Conservation (phyloP, 2,329 filamentous ascomycete species). For the Xylariomycetidae sp. region DNA sequence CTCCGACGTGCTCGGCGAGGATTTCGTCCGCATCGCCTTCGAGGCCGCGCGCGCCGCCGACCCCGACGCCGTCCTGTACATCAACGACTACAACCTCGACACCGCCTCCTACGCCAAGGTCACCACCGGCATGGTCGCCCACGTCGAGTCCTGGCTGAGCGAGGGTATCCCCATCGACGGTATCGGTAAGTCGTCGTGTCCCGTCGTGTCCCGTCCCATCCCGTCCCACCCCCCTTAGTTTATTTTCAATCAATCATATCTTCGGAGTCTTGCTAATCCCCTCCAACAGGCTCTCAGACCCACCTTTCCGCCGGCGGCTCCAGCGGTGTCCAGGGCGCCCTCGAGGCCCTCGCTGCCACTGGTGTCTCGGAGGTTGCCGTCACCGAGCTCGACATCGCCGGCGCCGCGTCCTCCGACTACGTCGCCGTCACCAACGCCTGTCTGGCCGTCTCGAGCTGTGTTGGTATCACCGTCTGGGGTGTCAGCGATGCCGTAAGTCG, state of each 20-base stretch:
- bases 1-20: slow-evolving; percentile 60
- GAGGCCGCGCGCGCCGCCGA: slow-evolving; percentile 61
- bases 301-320: slow-evolving; percentile 37
- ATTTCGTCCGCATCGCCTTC: slow-evolving; percentile 65
- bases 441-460: slow-evolving; percentile 39
- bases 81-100: slow-evolving; percentile 67
- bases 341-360: slow-evolving; percentile 38
- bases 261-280: not conserved
- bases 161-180: slow-evolving; percentile 53
- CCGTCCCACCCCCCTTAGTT: not conserved
- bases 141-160: slow-evolving; percentile 45
- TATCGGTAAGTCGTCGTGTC: slow-evolving; percentile 25
- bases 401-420: slow-evolving; percentile 40
- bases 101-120: slow-evolving; percentile 51
- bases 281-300: slow-evolving; percentile 37
- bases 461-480: slow-evolving; percentile 46
- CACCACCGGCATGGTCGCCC: slow-evolving; percentile 37
- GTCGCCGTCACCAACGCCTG: slow-evolving; percentile 39
- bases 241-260: no score
- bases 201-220: no score
- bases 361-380: slow-evolving; percentile 44
- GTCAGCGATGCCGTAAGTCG: slow-evolving; percentile 9
- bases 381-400: slow-evolving; percentile 52
- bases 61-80: slow-evolving; percentile 62
- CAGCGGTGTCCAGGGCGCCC: slow-evolving; percentile 32